phyloP scores from a whole-genome alignment of 768 basidiomycete genomes.

The Mycena kentingensis region DNA sequence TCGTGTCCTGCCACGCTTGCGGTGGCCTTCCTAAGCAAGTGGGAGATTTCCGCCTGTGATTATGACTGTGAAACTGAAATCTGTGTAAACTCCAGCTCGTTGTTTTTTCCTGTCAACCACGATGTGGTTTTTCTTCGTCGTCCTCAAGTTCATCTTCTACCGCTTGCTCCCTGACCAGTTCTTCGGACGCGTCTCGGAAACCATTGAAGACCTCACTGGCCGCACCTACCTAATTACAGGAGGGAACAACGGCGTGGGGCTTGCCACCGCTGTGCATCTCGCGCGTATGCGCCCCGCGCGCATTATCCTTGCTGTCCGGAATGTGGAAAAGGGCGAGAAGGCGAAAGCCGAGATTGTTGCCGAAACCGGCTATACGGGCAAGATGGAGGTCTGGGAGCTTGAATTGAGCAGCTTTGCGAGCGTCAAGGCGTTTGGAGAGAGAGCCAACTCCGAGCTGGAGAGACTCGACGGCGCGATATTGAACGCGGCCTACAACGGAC shows the following conservation, averaged over 20 bases:
- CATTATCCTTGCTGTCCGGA: constrained; percentile 14
- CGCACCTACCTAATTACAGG: constrained; percentile 42
- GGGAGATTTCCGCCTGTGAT: too few species aligned
- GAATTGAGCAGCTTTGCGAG: constrained; percentile 14
- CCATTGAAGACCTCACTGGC: constrained; percentile 30
- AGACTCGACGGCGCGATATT: constrained; percentile 16
- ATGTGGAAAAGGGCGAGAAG: constrained; percentile 9
- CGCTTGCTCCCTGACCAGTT: constrained; percentile 6
- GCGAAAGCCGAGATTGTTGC: constrained; percentile 5
- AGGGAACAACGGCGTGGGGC: constrained; percentile 42
- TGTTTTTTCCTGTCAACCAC: neutral
- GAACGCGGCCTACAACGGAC: constrained; percentile 5
- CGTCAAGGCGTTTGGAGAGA: constrained; percentile 11
- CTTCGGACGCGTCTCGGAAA: constrained; percentile 2
- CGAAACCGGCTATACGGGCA: constrained; percentile 3
- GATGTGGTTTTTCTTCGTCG: too few species aligned
- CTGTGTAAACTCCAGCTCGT: too few species aligned
- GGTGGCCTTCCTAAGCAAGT: too few species aligned
- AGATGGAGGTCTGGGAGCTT: constrained; percentile 15
- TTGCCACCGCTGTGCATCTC: constrained; percentile 33
- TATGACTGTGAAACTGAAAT: too few species aligned
- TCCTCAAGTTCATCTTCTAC: neutral
- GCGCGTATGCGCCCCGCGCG: constrained; percentile 9
- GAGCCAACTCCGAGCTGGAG: constrained; percentile 4
- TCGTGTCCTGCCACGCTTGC: too few species aligned